Evolutionary conservation across 768 basidiomycete species (phyloP).

Genomic region (Pulveroboletus sp.): DNA sequence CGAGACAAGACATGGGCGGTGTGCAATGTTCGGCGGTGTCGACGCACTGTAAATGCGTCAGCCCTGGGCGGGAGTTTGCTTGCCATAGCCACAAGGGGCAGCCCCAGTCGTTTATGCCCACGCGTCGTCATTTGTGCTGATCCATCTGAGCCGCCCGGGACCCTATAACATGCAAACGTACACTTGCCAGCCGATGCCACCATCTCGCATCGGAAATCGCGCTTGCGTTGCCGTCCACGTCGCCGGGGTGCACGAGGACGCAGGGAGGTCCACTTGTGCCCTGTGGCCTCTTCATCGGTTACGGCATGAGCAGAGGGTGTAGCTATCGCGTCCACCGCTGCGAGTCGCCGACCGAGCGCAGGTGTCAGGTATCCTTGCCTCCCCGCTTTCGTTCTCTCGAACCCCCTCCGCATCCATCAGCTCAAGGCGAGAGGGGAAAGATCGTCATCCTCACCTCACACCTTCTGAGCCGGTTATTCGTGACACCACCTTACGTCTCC

Average conservation of each 20-base stretch:
- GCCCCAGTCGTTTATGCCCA: neutral
- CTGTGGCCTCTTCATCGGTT: conserved; percentile 4
- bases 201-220: conserved; percentile 4
- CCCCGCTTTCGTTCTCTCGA: neutral
- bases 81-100: neutral
- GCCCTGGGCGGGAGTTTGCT: neutral
- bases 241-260: conserved; percentile 10
- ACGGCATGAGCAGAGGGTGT: conserved; percentile 11
- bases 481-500: neutral
- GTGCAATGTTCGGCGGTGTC: neutral
- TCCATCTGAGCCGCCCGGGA: neutral
- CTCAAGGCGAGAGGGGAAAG: neutral
- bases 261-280: neutral
- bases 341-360: neutral
- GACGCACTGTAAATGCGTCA: neutral
- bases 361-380: neutral
- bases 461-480: neutral
- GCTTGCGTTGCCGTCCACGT: neutral
- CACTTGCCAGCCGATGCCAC: conserved; percentile 3
- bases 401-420: neutral
- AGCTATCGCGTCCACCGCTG: neutral
- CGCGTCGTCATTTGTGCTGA: too few species aligned
- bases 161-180: conserved; percentile 12
- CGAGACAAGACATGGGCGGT: conserved; percentile 4
- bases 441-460: neutral